Percentiles rank a stretch among this genome's conserved stretches.
phyloP scores from a whole-genome alignment of 805 yeast species.

The Wickerhamomyces mucosus region DNA sequence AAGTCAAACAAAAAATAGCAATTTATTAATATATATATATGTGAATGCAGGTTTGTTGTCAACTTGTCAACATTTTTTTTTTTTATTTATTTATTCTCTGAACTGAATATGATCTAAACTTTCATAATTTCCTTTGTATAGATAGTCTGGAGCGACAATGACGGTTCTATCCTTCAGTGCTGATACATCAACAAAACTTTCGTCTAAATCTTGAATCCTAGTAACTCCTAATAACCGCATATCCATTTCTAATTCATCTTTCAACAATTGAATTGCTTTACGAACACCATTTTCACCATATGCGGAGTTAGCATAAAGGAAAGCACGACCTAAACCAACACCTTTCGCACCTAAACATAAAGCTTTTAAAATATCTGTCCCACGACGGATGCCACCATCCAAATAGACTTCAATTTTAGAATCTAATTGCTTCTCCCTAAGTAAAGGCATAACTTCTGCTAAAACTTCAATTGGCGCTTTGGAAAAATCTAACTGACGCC shows the following conservation, averaged over 20 bases:
- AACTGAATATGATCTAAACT: constrained; percentile 45
- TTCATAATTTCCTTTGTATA: constrained; percentile 48
- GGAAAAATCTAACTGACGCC: constrained; percentile 77
- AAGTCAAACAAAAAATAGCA: too few relatives aligned
- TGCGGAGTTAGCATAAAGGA: constrained; percentile 51
- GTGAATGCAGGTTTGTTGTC: too few relatives aligned
- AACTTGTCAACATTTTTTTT: too few relatives aligned
- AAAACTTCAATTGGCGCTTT: constrained; percentile 70
- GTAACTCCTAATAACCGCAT: constrained; percentile 76
- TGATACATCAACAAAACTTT: constrained; percentile 49
- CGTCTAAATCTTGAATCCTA: constrained; percentile 48
- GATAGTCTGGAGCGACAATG: constrained; percentile 42
- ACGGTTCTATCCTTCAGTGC: constrained; percentile 32
- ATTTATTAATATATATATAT: too few relatives aligned
- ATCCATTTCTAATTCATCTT: constrained; percentile 63
- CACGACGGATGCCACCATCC: constrained; percentile 66
- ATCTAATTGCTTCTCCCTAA: constrained; percentile 35
- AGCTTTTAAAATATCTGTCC: constrained; percentile 58
- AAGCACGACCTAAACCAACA: constrained; percentile 63
- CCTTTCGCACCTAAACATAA: constrained; percentile 62
- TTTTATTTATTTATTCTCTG: too few relatives aligned
- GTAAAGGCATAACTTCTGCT: constrained; percentile 54
- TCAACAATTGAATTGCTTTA: constrained; percentile 49
- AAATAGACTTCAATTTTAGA: constrained; percentile 47
- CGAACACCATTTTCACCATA: constrained; percentile 60